Evolutionary conservation across 1,284 basidiomycete species (phyloP), one percentile per base, ranked within the genome.

Genomic region (Schizophyllum amplum): DNA sequence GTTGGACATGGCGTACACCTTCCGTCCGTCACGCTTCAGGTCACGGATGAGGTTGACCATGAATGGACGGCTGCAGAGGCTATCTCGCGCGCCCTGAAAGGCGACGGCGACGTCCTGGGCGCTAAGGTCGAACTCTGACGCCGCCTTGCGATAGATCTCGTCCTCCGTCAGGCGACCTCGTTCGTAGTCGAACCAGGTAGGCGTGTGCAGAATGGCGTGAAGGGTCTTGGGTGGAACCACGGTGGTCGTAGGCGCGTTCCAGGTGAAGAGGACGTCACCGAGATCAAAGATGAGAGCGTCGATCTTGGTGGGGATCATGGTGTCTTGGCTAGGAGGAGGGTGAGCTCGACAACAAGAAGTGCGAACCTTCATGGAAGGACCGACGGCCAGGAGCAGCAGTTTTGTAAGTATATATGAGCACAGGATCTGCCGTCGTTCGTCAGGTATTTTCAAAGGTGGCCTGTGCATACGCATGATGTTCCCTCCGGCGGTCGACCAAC

Each of bases 211-310:
- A 57, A 83, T 79, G 46, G 65, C 66, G 46, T 72, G 74, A 23
- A 83, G 71, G 0, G 66, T 71, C 51, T 69, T 72, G 1, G 78
- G 68, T 3, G 79, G 72, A 54, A 82, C 75, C 55, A 67, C 67
- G 1, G 78, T 79, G 56, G 72, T 73, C 0, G 79, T 80, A 17
- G 73, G 62, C 1, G 79, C 63, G 4, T 79, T 81, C 80, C 81
- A 83, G n/a, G 71, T 72, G 66, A 83, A 83, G 47, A 83, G 71
- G 26, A 83, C 80, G 62, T 82, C 81, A 24, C 80, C 80, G 24
- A 83, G 67, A 66, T 81, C 80, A 61, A 80, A 74, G 61, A 81
- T 72, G 60, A 80, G 69, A 20, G 71, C 66, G 51, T 66, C 62
- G 58, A 68, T 61, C 25, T 24, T 24, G 24, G 57, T 25, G 20